These are phyloP conservation scores for Metschnikowia arizonensis DNA, from an alignment of 805 yeast genomes.

Conservation along the genomic window DNA sequence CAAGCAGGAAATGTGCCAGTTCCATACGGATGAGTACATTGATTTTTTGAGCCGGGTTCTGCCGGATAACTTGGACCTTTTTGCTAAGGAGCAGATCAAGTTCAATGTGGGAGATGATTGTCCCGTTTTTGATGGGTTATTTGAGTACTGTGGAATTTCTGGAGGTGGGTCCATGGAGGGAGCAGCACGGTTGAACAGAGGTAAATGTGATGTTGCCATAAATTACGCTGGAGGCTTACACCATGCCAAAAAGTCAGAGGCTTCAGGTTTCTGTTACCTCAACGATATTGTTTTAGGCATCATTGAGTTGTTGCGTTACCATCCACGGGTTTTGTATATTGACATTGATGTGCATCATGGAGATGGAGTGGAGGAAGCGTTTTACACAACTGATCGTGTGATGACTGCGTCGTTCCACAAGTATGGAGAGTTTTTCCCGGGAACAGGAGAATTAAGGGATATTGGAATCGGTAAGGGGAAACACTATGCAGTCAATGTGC, in stretches of 20 bases:
- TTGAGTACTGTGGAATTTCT: slow-evolving; percentile 70
- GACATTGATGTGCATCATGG: slow-evolving; percentile 94
- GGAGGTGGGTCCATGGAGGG: slow-evolving; percentile 93
- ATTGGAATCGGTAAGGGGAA: slow-evolving; percentile 83
- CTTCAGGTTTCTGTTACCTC: slow-evolving; percentile 87
- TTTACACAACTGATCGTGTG: slow-evolving; percentile 85
- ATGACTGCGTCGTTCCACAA: slow-evolving; percentile 90
- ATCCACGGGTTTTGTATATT: slow-evolving; percentile 81
- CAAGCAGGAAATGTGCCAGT: slow-evolving; percentile 95
- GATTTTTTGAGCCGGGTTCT: slow-evolving; percentile 87
- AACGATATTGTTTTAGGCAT: slow-evolving; percentile 88
- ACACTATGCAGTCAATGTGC: slow-evolving; percentile 80
- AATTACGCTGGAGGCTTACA: slow-evolving; percentile 93
- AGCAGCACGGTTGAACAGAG: slow-evolving; percentile 72
- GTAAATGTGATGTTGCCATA: slow-evolving; percentile 86
- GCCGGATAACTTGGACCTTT: slow-evolving; percentile 85
- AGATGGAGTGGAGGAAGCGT: slow-evolving; percentile 94
- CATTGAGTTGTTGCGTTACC: slow-evolving; percentile 70
- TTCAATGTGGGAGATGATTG: slow-evolving; percentile 92
- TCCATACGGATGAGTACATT: slow-evolving; percentile 95
- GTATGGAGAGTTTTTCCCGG: slow-evolving; percentile 91
- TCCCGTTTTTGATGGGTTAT: slow-evolving; percentile 76
- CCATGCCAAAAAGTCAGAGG: slow-evolving; percentile 87
- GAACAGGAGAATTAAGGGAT: slow-evolving; percentile 84
- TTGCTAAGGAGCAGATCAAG: slow-evolving; percentile 81